Base-by-base conservation (phyloP, 495 filamentous ascomycete genomes). In the Hyphodiscus hymeniophilus region DNA sequence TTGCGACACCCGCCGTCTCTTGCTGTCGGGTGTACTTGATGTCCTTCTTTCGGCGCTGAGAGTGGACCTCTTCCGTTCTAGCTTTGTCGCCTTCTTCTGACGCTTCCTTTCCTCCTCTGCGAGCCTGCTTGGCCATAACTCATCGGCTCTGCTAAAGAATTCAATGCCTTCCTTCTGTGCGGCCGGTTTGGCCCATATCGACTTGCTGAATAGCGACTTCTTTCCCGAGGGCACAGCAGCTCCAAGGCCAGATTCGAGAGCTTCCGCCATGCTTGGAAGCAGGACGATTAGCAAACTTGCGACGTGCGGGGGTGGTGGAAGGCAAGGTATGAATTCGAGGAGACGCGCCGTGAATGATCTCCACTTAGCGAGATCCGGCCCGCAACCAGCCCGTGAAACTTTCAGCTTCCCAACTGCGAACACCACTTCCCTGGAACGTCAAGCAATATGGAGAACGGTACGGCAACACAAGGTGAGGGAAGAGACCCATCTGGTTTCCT, bases 401-500 rank as follows among this genome's bases (percentile, higher is more conserved):
- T n/a, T n/a, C n/a, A n/a, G n/a, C n/a, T n/a, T n/a, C n/a, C n/a
- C n/a, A n/a, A n/a, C n/a, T n/a, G n/a, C n/a, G n/a, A n/a, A n/a
- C n/a, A n/a, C n/a, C n/a, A 28, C 4, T 28, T 28, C 26, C 10
- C 26, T 28, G 10, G 26, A 28, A 28, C 26, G 26, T 28, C 7
- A 11, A 4, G 3, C 32, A 56, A 50, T 3, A 91, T 90, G 85
- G 87, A 90, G 66, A 89, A 89, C 67, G 82, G 81, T 66, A 56
- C 64, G 62, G 46, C 71, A 60, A 63, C 63, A 3, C 73, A 76
- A 52, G 62, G 63, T 18, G 85, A 89, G 60, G 82, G 84, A 31
- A 88, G 83, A 60, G 92, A 98, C 60, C 92, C 92, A 0, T 94
- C 89, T 0, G 76, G 80, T 42, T 98, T 96, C 61, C 72, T 98